Evolutionary conservation across 1,284 basidiomycete genomes (phyloP).

Genomic region (Ceratobasidium sp.): DNA sequence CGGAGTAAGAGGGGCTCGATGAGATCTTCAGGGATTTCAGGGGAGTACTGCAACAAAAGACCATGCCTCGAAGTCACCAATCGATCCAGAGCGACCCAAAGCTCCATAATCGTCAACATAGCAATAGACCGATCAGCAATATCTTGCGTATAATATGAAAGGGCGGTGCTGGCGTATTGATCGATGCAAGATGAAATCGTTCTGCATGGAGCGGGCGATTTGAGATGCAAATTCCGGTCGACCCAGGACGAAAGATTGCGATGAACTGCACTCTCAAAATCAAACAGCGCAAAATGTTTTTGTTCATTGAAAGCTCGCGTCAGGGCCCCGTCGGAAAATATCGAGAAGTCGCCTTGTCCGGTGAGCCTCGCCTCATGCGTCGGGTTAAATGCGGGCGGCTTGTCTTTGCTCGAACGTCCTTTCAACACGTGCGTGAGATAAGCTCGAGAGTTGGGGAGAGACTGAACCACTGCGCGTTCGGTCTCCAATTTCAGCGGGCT

Average conservation of each 20-base stretch:
- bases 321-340: neutral
- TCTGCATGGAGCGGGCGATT: neutral
- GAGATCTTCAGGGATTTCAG: conserved; percentile 53
- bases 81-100: conserved; percentile 52
- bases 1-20: conserved; percentile 54
- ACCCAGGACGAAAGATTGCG: neutral
- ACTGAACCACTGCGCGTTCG: conserved; percentile 44
- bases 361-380: neutral
- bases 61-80: conserved; percentile 49
- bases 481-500: conserved; percentile 45
- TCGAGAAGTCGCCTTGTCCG: neutral
- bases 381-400: neutral
- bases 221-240: neutral
- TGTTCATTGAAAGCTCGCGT: neutral
- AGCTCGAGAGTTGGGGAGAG: conserved; percentile 46
- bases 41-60: conserved; percentile 55
- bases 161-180: neutral
- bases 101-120: conserved; percentile 49
- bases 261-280: conserved; percentile 8
- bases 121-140: conserved; percentile 51
- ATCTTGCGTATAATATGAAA: neutral
- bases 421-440: conserved; percentile 45
- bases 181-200: conserved; percentile 4
- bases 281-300: neutral
- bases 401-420: neutral